These are phyloP conservation scores for Aureobasidium sp. DNA, from an alignment of 2,329 filamentous ascomycete genomes.

Conservation along the genomic window DNA sequence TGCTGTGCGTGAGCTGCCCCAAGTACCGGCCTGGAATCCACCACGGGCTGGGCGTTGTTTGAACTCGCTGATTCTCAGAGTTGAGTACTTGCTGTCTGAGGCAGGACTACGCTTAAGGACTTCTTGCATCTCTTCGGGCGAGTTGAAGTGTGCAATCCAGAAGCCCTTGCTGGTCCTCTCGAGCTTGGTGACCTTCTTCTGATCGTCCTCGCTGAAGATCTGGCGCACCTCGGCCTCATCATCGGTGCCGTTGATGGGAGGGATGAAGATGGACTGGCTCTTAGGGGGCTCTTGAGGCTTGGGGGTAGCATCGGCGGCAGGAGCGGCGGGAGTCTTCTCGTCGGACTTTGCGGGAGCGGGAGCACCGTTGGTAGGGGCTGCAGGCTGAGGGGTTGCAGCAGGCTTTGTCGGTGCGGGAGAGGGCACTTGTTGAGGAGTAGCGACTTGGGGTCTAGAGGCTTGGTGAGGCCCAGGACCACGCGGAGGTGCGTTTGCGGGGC, in stretches of 20 bases:
- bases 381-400: slow-evolving; percentile 6
- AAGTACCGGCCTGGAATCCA: slow-evolving; percentile 46
- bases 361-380: slow-evolving; percentile 14
- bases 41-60: slow-evolving; percentile 41
- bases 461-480: slow-evolving; percentile 19
- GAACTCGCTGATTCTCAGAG: slow-evolving; percentile 62
- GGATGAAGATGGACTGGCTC: slow-evolving; percentile 82
- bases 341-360: slow-evolving; percentile 17
- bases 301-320: slow-evolving; percentile 37
- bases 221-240: slow-evolving; percentile 66
- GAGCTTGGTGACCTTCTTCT: slow-evolving; percentile 63
- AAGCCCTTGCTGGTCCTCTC: slow-evolving; percentile 71
- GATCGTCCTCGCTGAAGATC: slow-evolving; percentile 77
- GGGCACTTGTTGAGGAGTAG: slow-evolving; percentile 8
- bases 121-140: slow-evolving; percentile 68
- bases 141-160: slow-evolving; percentile 82
- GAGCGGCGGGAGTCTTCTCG: slow-evolving; percentile 38
- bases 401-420: slow-evolving; percentile 20
- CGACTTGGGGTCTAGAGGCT: not conserved
- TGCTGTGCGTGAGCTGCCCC: slow-evolving; percentile 52
- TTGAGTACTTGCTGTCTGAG: slow-evolving; percentile 53
- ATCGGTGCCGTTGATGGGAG: slow-evolving; percentile 45
- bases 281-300: slow-evolving; percentile 40
- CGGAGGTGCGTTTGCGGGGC: slow-evolving; percentile 34
- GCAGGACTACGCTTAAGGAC: slow-evolving; percentile 64